Percentiles rank a stretch among this genome's conserved stretches.
Evolutionary conservation across 2,329 filamentous ascomycete genomes (phyloP).

Genomic region (Alternaria brassicicola): DNA sequence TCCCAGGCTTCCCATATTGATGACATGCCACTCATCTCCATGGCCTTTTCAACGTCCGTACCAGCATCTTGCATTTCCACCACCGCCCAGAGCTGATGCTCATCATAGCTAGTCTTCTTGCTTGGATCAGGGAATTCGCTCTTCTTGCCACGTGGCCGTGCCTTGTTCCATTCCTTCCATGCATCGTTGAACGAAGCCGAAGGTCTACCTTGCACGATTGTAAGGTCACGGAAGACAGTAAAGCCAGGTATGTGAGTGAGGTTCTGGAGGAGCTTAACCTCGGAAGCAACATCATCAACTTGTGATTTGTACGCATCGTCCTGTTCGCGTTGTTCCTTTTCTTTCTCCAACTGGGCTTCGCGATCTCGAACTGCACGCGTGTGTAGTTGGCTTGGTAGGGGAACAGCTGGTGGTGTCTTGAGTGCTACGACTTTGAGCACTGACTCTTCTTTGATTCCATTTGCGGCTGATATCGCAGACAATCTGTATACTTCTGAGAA

Average conservation of each 20-base stretch:
- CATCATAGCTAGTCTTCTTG: conserved; percentile 59
- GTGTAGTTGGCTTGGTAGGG: conserved; percentile 42
- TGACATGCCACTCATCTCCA: conserved; percentile 43
- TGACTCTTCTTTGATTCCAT: conserved; percentile 48
- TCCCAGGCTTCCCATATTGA: conserved; percentile 61
- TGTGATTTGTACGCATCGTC: conserved; percentile 51
- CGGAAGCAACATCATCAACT: conserved; percentile 53
- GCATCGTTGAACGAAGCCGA: conserved; percentile 56
- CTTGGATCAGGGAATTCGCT: conserved; percentile 63
- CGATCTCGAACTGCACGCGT: conserved; percentile 54
- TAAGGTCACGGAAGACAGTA: conserved; percentile 65
- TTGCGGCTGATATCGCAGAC: conserved; percentile 41
- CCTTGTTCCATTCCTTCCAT: conserved; percentile 54
- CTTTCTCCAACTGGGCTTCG: conserved; percentile 47
- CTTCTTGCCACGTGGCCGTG: conserved; percentile 52
- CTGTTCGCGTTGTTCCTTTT: conserved; percentile 44
- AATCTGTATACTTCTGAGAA: conserved; percentile 71
- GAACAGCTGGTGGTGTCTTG: conserved; percentile 41
- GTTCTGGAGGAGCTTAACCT: conserved; percentile 61
- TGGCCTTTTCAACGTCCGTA: conserved; percentile 57
- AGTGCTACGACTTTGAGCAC: conserved; percentile 55
- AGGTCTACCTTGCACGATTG: conserved; percentile 63
- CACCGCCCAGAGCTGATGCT: conserved; percentile 66
- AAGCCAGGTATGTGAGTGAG: conserved; percentile 67
- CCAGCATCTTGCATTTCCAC: conserved; percentile 72